These are phyloP conservation scores for Ambrosiella xylebori DNA, from an alignment of 2,329 filamentous ascomycete genomes.

Conservation along the genomic window DNA sequence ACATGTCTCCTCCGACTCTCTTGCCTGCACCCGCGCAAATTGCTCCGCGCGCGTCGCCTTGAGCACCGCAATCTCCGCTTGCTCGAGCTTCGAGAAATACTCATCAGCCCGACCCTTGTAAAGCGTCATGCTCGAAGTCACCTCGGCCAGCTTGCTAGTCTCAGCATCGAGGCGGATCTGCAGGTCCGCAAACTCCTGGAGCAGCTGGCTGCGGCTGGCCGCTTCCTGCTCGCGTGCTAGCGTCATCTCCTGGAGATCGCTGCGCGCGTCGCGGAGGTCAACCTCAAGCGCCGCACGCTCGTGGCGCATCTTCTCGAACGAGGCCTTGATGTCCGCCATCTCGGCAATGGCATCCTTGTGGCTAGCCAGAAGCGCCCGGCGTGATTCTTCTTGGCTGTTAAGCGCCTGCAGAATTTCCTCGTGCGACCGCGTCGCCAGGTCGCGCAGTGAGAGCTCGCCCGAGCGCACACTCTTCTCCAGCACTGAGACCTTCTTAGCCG, in stretches of 20 bases:
- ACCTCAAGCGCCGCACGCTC: slow-evolving; percentile 65
- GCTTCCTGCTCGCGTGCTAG: slow-evolving; percentile 71
- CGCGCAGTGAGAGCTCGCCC: slow-evolving; percentile 73
- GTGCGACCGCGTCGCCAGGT: slow-evolving; percentile 83
- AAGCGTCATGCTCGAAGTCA: slow-evolving; percentile 64
- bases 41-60: slow-evolving; percentile 85
- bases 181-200: slow-evolving; percentile 83
- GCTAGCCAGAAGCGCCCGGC: slow-evolving; percentile 61
- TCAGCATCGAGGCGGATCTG: slow-evolving; percentile 88
- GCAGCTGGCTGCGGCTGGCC: slow-evolving; percentile 68
- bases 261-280: slow-evolving; percentile 67
- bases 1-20: slow-evolving; percentile 80
- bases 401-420: slow-evolving; percentile 87
- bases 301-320: slow-evolving; percentile 76
- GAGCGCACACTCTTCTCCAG: slow-evolving; percentile 74
- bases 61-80: slow-evolving; percentile 87
- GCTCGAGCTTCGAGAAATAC: slow-evolving; percentile 93
- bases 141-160: slow-evolving; percentile 66
- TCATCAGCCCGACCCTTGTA: slow-evolving; percentile 90
- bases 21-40: slow-evolving; percentile 77
- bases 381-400: slow-evolving; percentile 80
- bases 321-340: slow-evolving; percentile 67
- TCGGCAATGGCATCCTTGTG: slow-evolving; percentile 78
- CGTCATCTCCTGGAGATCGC: slow-evolving; percentile 67
- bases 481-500: slow-evolving; percentile 75